Evolutionary conservation across 2,329 filamentous ascomycete genomes (phyloP).

Genomic region (Phialemonium atrogriseum): DNA sequence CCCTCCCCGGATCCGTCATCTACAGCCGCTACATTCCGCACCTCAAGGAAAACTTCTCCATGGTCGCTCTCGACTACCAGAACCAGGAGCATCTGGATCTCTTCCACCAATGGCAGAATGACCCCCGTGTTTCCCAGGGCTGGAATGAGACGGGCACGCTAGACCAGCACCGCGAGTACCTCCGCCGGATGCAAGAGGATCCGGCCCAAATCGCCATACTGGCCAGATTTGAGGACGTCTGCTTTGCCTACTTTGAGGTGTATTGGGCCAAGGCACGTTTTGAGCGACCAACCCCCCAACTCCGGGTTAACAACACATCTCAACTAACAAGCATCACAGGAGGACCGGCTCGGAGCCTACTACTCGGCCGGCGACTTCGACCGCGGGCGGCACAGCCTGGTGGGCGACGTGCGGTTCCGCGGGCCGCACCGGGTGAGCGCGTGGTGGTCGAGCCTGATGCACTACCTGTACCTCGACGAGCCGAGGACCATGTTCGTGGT

Average conservation of each 20-base stretch:
- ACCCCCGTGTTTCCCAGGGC: slow-evolving; percentile 69
- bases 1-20: slow-evolving; percentile 57
- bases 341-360: slow-evolving; percentile 48
- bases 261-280: slow-evolving; percentile 59
- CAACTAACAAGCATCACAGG: slow-evolving; percentile 23
- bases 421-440: slow-evolving; percentile 52
- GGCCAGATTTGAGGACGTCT: slow-evolving; percentile 61
- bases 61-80: slow-evolving; percentile 63
- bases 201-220: slow-evolving; percentile 64
- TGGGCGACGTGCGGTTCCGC: slow-evolving; percentile 50
- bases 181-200: slow-evolving; percentile 60
- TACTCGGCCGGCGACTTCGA: slow-evolving; percentile 48
- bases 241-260: slow-evolving; percentile 72
- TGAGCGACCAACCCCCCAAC: neutral
- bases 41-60: slow-evolving; percentile 67
- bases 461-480: slow-evolving; percentile 55
- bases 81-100: slow-evolving; percentile 56
- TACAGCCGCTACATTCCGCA: slow-evolving; percentile 77
- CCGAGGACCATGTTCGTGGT: slow-evolving; percentile 48
- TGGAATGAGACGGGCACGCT: slow-evolving; percentile 75
- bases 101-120: slow-evolving; percentile 78
- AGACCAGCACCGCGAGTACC: slow-evolving; percentile 66
- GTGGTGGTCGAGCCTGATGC: slow-evolving; percentile 55
- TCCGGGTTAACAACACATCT: slow-evolving; percentile 2
- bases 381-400: slow-evolving; percentile 49